Base-by-base conservation (phyloP, 345 rosid species). In the Erodium maritimum region DNA sequence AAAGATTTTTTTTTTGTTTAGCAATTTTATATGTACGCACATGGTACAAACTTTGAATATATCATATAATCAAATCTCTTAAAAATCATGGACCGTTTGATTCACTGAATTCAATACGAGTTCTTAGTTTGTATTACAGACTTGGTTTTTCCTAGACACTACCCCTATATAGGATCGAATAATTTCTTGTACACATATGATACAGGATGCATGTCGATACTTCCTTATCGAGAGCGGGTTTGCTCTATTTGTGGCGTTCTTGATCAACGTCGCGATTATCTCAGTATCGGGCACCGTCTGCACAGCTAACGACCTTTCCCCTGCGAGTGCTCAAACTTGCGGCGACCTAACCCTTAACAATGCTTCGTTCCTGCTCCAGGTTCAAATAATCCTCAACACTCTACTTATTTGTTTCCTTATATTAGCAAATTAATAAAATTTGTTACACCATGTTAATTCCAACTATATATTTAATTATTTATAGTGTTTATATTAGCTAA, bases 341-440 rank as follows among this genome's bases (percentile, higher is more conserved):
- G 57, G 34, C 10, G 69, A 86, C 67, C 53, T 86, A n/a, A 76
- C 76, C 42, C 87, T 83, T 9, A 58, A 83, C 69, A 79, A 89
- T 5, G 90, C 94, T 21, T 78, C 90, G 54, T 86, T 86, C 64
- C 86, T 86, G n/a, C 95, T 86, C 17, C 62, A 68, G 89, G 89
- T 83, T 3, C 8, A 25, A 29, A 24, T 24, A 10, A 29, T 3
- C 37, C 37, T 0, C 21, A 22, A n/a, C 18, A 23, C 14, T 11
- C 33, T 21, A 54, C 25, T 17, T 13, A 5, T 54, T 23, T 24
- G 2, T n/a, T n/a, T n/a, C n/a, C n/a, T n/a, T n/a, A n/a, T n/a
- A n/a, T n/a, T n/a, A n/a, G 11, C 18, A 24, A 21, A 13, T 21
- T 19, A 5, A 50, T 10, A 52, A 1, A 1, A 21, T 17, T 17